Conservation (phyloP, 164 flowering plant species). For the Sedum album region DNA sequence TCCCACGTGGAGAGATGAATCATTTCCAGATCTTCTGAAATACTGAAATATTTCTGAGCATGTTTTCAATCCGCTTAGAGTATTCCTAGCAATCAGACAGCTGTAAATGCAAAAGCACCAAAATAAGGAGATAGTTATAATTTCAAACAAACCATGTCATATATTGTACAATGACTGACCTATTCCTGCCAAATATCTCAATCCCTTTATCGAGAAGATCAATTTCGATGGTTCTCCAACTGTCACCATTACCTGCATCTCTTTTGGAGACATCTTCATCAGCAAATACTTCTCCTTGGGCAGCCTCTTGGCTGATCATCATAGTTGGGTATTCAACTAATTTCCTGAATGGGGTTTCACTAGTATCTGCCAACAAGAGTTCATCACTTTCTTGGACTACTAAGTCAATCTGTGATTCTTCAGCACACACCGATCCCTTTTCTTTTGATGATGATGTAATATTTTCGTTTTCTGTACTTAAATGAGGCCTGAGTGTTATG, state of each 20-base stretch:
- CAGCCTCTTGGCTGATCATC: constrained; percentile 28
- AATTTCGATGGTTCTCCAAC: constrained; percentile 85
- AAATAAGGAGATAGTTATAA: no score
- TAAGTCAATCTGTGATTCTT: constrained; percentile 41
- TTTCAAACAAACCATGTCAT: no score
- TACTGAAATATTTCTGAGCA: constrained; percentile 77
- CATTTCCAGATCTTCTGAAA: constrained; percentile 53
- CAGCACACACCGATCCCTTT: constrained; percentile 33
- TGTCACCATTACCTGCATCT: constrained; percentile 31
- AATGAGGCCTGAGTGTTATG: constrained; percentile 43
- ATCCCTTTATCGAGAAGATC: constrained; percentile 76
- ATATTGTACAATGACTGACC: no score
- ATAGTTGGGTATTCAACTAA: constrained; percentile 21
- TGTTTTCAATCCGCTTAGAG: constrained; percentile 79
- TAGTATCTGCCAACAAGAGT: constrained; percentile 20
- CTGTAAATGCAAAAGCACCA: constrained; percentile 35
- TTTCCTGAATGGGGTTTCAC: constrained; percentile 26
- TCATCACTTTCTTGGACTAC: constrained; percentile 20
- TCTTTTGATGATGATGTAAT: constrained; percentile 47
- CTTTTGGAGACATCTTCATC: constrained; percentile 55
- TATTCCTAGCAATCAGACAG: constrained; percentile 88
- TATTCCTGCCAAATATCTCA: constrained; percentile 87
- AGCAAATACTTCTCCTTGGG: constrained; percentile 56
- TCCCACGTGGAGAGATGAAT: constrained; percentile 33
- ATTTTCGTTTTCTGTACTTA: constrained; percentile 57